Evolutionary conservation across 2,329 filamentous ascomycete species (phyloP), one percentile per base, ranked within the genome.

Genomic region (Aspergillus spinulosporus): DNA sequence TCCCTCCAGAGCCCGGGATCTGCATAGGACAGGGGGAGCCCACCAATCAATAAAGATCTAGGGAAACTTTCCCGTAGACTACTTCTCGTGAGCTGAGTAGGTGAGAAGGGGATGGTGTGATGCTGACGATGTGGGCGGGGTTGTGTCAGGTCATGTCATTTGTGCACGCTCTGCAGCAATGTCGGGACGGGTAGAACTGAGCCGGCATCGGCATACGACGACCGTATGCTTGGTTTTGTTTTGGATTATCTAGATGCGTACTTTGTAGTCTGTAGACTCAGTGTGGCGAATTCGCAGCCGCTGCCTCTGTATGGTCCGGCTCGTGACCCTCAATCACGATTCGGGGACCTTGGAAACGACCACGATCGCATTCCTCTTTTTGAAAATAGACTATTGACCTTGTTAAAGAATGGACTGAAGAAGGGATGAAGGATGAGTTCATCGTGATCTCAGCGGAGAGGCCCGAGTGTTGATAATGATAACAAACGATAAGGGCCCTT

Each of bases 371-470:
- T 21, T 21, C 21, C 9, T 21, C 39, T 14, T 12, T 11, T 42
- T 42, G 21, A 42, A 7, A 42, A 11, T 21, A 15, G 5, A 15
- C 39, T 42, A 21, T 42, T 42, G 39, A 42, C 21, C 15, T 42
- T 9, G n/a, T 42, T 37, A 9, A 42, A 47, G n/a, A 14, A 47
- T 34, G 29, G 11, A 36, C 29, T 47, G 6, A n/a, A 14, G 14
- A 29, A 14, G 32, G 14, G 37, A 42, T 42, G 9, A n/a, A 7
- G 28, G n/a, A 32, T 39, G 50, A 7, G 34, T 31, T 52, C 42
- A 53, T 47, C 26, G 28, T 53, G 51, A 53, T 39, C 11, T 53
- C 42, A 53, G 21, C 32, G 9, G 43, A 46, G 50, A 45, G 12
- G 34, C 31, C 5, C 15, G 14, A 34, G 44, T 32, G 28, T 34